Evolutionary conservation across 2,329 filamentous ascomycete genomes (phyloP), one percentile per base, ranked within the genome.

Genomic region (Zalaria obscura): DNA sequence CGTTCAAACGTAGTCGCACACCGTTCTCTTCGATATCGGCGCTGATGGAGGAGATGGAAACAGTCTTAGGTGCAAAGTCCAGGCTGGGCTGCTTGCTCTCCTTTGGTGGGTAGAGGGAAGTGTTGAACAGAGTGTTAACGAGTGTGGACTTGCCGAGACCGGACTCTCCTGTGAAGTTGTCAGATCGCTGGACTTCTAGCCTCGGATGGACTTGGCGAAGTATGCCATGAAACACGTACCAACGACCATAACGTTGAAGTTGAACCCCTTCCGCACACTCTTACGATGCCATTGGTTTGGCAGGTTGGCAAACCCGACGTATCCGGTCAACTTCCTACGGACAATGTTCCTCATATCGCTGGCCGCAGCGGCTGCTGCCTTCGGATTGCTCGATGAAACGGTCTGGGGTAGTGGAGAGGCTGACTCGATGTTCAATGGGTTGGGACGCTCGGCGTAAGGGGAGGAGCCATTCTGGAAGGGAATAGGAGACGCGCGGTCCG

Each of bases 211-310:
- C n/a, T n/a, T 32, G 29, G 7, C 29, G 7, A n/a, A 7, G 7
- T n/a, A n/a, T n/a, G n/a, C 7, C 7, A n/a, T 32, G 29, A 7
- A 32, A 32, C 29, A 80, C 88, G 60, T 74, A 96, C 91, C 91
- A 68, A 98, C 91, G 67, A 98, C 91, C 91, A 98, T 98, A 54
- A 98, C 91, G 63, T 98, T 98, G 76, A 98, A 98, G 77, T 96
- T 98, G 78, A 98, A 98, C 48, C 91, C 91, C 70, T 98, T 98
- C 62, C 91, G 86, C 58, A 98, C 91, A 78, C 88, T 95, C 82
- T 98, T 98, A 67, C 91, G 89, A 74, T 98, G 91, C 91, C 91
- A 98, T 70, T 98, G 91, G 71, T 98, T 98, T 50, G 91, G 91
- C 61, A 98, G 69, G 65, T 98, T 98, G 65, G 91, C 91, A 60